A percentile compares a stretch with the other conserved stretches of the same genome.
Conservation (phyloP, 495 filamentous ascomycete genomes). For the Hypoxylon cercidicola region DNA sequence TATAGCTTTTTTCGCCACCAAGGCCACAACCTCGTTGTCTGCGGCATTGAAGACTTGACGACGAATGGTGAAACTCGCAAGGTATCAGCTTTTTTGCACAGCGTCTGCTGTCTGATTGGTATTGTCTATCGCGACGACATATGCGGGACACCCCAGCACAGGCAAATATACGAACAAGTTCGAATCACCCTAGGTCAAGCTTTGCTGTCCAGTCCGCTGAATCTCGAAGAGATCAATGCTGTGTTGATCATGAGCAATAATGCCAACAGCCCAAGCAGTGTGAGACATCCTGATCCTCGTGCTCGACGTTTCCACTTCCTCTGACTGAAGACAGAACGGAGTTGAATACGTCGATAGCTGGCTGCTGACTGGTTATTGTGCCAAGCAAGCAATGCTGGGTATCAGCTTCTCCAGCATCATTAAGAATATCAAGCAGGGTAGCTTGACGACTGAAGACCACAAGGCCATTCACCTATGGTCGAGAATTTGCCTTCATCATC, state of each 20-base stretch:
- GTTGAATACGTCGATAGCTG: constrained; percentile 48
- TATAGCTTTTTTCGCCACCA: constrained; percentile 41
- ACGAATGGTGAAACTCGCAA: constrained; percentile 45
- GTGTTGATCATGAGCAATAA: constrained; percentile 48
- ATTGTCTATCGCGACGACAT: constrained; percentile 45
- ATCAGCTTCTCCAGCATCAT: constrained; percentile 46
- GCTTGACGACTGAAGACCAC: constrained; percentile 36
- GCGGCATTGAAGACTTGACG: constrained; percentile 38
- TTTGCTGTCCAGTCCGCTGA: constrained; percentile 40
- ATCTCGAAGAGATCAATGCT: constrained; percentile 45
- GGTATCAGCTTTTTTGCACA: constrained; percentile 42
- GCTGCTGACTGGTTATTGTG: constrained; percentile 46
- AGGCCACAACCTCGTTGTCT: constrained; percentile 42
- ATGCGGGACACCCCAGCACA: constrained; percentile 36
- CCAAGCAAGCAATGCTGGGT: constrained; percentile 46
- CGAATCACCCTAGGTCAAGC: constrained; percentile 43
- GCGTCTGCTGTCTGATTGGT: constrained; percentile 45
- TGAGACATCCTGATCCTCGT: constrained; percentile 10
- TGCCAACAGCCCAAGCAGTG: constrained; percentile 43
- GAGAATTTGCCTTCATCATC: constrained; percentile 47
- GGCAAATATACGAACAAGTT: constrained; percentile 44
- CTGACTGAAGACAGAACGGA: constrained; percentile 39
- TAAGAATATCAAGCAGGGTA: constrained; percentile 38
- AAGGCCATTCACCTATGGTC: constrained; percentile 45
- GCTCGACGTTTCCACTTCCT: neutral